Evolutionary conservation across 2,329 filamentous ascomycete species (phyloP).

Genomic region (Zasmidium angulare): DNA sequence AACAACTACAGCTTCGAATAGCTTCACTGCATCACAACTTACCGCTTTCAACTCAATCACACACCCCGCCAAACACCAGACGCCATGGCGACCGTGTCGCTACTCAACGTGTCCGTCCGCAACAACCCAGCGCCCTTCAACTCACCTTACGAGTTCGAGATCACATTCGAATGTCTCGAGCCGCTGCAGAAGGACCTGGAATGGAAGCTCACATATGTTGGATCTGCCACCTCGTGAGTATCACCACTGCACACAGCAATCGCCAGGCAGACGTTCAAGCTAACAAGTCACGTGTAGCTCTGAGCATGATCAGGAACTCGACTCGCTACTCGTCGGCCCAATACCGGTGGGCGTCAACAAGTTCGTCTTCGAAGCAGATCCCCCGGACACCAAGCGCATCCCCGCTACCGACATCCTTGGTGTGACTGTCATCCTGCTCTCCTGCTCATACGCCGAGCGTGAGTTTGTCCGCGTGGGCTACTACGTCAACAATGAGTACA

Average conservation of each 20-base stretch:
- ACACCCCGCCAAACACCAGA: slow-evolving; percentile 4
- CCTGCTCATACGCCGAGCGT: slow-evolving; percentile 91
- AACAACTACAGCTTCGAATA: not conserved
- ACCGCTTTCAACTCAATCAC: not conserved
- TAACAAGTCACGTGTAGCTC: slow-evolving; percentile 56
- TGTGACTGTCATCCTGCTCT: slow-evolving; percentile 94
- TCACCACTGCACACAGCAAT: not conserved
- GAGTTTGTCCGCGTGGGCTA: slow-evolving; percentile 98
- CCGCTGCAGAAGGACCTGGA: slow-evolving; percentile 94
- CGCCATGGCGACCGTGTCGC: slow-evolving; percentile 91
- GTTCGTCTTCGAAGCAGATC: slow-evolving; percentile 94
- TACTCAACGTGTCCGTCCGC: slow-evolving; percentile 90
- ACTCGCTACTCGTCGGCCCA: slow-evolving; percentile 94
- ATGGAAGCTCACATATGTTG: slow-evolving; percentile 99
- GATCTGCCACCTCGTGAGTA: slow-evolving; percentile 91
- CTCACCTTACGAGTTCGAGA: slow-evolving; percentile 93
- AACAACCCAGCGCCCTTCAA: slow-evolving; percentile 97
- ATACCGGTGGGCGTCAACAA: slow-evolving; percentile 98
- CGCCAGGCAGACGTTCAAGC: slow-evolving; percentile 5
- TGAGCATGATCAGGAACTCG: slow-evolving; percentile 97
- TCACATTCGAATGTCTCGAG: slow-evolving; percentile 97
- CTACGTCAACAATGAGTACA: slow-evolving; percentile 99
- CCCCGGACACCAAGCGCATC: slow-evolving; percentile 86
- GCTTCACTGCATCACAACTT: not conserved
- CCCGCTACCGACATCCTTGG: slow-evolving; percentile 93